Conservation (phyloP, 2,329 filamentous ascomycete species). For the Epichloe amarillans region DNA sequence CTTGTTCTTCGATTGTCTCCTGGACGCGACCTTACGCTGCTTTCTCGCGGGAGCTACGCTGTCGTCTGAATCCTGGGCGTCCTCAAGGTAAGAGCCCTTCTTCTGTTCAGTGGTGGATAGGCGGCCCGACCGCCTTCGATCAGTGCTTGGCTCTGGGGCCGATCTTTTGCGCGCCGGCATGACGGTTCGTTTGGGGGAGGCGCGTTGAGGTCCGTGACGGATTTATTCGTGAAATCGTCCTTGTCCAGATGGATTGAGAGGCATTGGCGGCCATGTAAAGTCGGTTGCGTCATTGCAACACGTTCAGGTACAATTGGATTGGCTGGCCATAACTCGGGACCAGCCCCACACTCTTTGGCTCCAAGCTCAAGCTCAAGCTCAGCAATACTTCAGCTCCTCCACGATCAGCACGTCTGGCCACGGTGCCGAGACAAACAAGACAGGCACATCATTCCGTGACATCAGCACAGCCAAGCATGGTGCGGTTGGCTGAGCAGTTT, state of each 20-base stretch:
- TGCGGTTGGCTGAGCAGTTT: neutral
- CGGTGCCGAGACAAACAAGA: no score
- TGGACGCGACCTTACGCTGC: conserved; percentile 15
- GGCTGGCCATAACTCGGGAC: no score
- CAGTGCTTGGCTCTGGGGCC: neutral
- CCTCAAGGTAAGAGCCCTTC: conserved; percentile 41
- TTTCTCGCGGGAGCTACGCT: conserved; percentile 13
- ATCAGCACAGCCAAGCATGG: neutral
- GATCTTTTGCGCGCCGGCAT: conserved; percentile 4
- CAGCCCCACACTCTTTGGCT: neutral
- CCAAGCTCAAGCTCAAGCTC: neutral
- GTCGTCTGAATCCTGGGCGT: conserved; percentile 3
- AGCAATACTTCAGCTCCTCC: neutral
- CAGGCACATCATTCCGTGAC: neutral
- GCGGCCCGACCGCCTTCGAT: conserved; percentile 34
- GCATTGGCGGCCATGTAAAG: neutral
- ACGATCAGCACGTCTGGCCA: no score
- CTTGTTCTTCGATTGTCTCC: conserved; percentile 6
- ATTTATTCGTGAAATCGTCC: neutral
- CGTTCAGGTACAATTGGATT: neutral
- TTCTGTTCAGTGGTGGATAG: conserved; percentile 30
- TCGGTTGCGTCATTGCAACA: conserved; percentile 4
- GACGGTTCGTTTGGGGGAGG: neutral
- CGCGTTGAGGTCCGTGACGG: neutral
- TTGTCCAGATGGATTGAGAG: neutral